Base-by-base conservation (phyloP, 805 yeast genomes). In the Barnettozyma pratensis region DNA sequence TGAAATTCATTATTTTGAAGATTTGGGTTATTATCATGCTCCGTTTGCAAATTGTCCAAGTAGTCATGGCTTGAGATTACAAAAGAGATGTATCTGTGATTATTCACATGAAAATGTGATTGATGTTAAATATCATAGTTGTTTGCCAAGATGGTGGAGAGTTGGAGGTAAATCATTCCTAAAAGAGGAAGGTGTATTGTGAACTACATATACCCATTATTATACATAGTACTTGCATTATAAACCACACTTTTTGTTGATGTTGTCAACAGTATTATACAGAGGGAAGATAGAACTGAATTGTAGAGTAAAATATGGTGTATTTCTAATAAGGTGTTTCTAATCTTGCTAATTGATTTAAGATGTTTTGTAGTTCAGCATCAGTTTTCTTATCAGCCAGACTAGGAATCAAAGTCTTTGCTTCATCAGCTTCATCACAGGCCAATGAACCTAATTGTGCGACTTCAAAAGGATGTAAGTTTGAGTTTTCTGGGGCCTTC, bases 351-450 rank as follows among this genome's bases (percentile, higher is more conserved):
- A 92, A 74, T 71, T 94, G 97, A 56, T 91, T 95, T 57, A 94
- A 74, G 48, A 92, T 76, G 42, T 87, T 82, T 66, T 90, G 96
- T 51, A 94, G 71, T 62, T 91, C 97, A 39, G 87, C 86, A 55
- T 90, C 96, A 8, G 86, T 79, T 45, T 87, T 89, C 66, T 91
- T 91, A 52, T 77, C 80, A 27, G 79, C 76, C 62, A 94, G 75
- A 66, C 96, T 86, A 42, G 99, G 97, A 50, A 94, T 84, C 60
- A 94, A 74, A 14, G 97, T 87, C 68, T 88, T 88, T 36, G 98
- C 98, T 72, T 94, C 99, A 62, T 87, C 99, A 6, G 96, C 90
- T 54, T 92, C 97, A 62, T 92, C 99, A 68, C 97, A 91, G 31
- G 94, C 86, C 53, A 92, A 74, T 4, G 96, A 87, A 0, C 95